Evolutionary conservation across 2,329 filamentous ascomycete genomes (phyloP).

Genomic region (Magnaporthiopsis poae): DNA sequence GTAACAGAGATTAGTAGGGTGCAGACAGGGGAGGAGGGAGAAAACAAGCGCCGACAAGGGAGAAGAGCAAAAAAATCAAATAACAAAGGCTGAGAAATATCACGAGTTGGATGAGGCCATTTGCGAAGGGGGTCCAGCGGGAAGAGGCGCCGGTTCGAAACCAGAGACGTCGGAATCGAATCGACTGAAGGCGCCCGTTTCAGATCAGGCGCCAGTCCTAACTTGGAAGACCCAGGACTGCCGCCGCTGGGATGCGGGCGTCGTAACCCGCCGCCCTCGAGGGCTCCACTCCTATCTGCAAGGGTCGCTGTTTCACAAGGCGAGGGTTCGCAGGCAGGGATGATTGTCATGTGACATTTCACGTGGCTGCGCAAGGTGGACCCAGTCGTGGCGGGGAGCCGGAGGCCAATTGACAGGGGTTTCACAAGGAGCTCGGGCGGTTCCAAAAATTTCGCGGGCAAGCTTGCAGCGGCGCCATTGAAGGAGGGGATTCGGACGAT

Average conservation of each 20-base stretch:
- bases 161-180: slow-evolving; percentile 18
- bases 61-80: neutral
- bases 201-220: slow-evolving; percentile 3
- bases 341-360: neutral
- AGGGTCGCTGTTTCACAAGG: neutral
- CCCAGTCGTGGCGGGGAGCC: too few species aligned
- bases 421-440: neutral
- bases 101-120: neutral
- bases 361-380: neutral
- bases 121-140: slow-evolving; percentile 3
- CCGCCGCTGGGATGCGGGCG: too few species aligned
- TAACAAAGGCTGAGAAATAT: neutral
- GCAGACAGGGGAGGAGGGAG: slow-evolving; percentile 6
- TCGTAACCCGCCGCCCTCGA: neutral
- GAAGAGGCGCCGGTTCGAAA: slow-evolving; percentile 16
- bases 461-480: slow-evolving; percentile 2
- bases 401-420: neutral
- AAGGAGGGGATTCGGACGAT: neutral
- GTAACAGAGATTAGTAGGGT: neutral
- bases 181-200: neutral
- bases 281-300: neutral
- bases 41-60: slow-evolving; percentile 2
- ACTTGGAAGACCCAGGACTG: neutral
- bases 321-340: neutral
- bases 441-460: neutral